Evolutionary conservation across 73 alveolate species (phyloP).

Genomic region (Stentor roeselii): DNA sequence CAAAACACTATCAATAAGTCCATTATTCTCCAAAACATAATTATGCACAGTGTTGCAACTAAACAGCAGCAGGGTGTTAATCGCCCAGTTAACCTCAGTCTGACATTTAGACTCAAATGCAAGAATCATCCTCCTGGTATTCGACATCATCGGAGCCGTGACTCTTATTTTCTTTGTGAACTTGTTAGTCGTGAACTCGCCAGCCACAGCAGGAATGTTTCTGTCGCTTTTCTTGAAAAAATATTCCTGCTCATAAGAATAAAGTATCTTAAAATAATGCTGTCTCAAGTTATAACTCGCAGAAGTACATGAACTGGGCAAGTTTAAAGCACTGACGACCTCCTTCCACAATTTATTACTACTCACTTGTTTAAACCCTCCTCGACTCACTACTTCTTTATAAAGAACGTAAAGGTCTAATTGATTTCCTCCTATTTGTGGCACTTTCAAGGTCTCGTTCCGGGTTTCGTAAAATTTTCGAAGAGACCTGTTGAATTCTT

Average conservation of each 20-base stretch:
- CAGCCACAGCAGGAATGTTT: constrained; percentile 27
- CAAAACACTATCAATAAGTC: constrained; percentile 6
- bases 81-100: constrained; percentile 97
- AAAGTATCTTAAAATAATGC: constrained; percentile 89
- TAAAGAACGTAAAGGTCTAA: constrained; percentile 90
- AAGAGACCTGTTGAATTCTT: constrained; percentile 29
- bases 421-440: constrained; percentile 96
- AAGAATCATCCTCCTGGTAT: constrained; percentile 82
- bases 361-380: constrained; percentile 92
- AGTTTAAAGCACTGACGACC: constrained; percentile 90
- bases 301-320: constrained; percentile 96
- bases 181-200: background rate
- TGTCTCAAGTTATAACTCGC: constrained; percentile 94
- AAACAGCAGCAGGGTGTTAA: constrained; percentile 88
- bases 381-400: constrained; percentile 91
- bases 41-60: constrained; percentile 67
- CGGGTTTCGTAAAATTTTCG: constrained; percentile 44
- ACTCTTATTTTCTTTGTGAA: constrained; percentile 61
- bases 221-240: constrained; percentile 68
- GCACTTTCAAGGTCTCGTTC: constrained; percentile 71
- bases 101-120: constrained; percentile 97
- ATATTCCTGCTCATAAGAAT: constrained; percentile 82
- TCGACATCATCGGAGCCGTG: constrained; percentile 65
- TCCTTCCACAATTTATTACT: constrained; percentile 96
- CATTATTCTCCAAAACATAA: background rate